Conservation (phyloP, 345 rosid genomes). For the Viola odorata region DNA sequence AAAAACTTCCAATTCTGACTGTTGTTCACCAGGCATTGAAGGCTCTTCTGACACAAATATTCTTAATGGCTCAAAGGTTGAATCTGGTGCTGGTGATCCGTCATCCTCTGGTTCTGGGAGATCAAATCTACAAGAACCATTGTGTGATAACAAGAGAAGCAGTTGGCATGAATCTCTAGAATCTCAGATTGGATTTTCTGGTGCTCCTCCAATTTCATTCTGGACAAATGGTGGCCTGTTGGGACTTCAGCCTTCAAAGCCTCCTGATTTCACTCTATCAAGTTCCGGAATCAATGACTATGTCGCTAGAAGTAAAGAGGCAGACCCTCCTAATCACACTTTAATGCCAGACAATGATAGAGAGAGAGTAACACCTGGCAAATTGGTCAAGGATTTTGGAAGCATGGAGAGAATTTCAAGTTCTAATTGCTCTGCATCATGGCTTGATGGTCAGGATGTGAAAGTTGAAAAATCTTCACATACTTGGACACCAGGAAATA, state of each 20-base stretch:
- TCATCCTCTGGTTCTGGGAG: background rate
- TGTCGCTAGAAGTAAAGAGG: constrained; percentile 20
- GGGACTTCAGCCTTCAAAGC: constrained; percentile 89
- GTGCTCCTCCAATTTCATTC: constrained; percentile 43
- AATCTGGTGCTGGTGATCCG: constrained; percentile 6
- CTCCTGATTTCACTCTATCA: constrained; percentile 71
- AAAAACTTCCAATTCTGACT: constrained; percentile 33
- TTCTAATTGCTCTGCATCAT: constrained; percentile 18
- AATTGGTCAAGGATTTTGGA: constrained; percentile 27
- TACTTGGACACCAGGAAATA: constrained; percentile 30
- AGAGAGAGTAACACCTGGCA: constrained; percentile 26
- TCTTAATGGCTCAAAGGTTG: constrained; percentile 18
- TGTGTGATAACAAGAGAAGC: constrained; percentile 12
- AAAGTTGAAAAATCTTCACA: constrained; percentile 19
- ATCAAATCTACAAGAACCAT: constrained; percentile 18
- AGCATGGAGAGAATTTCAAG: constrained; percentile 16
- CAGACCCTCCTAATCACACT: constrained; percentile 19
- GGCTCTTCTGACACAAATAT: constrained; percentile 14
- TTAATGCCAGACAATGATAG: constrained; percentile 12
- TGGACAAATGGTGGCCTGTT: constrained; percentile 96
- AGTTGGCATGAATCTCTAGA: constrained; percentile 28
- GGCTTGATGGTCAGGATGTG: constrained; percentile 22
- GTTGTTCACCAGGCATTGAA: constrained; percentile 14
- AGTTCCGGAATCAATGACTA: constrained; percentile 24
- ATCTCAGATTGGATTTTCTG: constrained; percentile 32